These are phyloP conservation scores for Paecilomyces sp. DNA, from an alignment of 2,329 filamentous ascomycete species.

Conservation along the genomic window DNA sequence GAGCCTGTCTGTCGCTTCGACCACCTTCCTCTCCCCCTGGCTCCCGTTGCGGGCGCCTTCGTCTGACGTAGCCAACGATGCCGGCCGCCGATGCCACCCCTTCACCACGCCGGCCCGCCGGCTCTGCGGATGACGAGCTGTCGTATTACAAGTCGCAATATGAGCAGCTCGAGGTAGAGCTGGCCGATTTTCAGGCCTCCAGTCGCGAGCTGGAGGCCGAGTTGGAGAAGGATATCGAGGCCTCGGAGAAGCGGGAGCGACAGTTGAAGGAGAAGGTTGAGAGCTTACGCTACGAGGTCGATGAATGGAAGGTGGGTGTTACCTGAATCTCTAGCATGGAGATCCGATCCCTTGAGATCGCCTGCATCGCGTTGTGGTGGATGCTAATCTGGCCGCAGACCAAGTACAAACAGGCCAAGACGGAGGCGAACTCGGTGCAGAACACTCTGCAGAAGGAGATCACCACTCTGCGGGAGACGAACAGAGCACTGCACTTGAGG, in stretches of 20 bases:
- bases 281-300: conserved; percentile 75
- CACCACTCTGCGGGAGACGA: conserved; percentile 77
- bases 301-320: conserved; percentile 87
- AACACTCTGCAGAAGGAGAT: conserved; percentile 90
- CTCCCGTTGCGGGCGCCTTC: conserved; percentile 4
- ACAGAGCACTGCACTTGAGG: conserved; percentile 71
- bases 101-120: conserved; percentile 31
- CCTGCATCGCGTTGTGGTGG: not conserved
- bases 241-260: conserved; percentile 87
- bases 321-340: not conserved
- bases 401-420: conserved; percentile 93
- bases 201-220: conserved; percentile 92
- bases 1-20: not conserved
- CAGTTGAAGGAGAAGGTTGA: conserved; percentile 82
- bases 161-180: conserved; percentile 81
- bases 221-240: conserved; percentile 91
- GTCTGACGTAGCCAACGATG: conserved; percentile 20
- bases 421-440: conserved; percentile 77
- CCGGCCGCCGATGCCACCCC: conserved; percentile 29
- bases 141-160: conserved; percentile 96
- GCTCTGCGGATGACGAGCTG: conserved; percentile 62
- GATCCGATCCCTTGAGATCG: not conserved
- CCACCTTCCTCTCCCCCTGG: conserved; percentile 1
- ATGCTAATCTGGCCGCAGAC: conserved; percentile 46
- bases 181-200: conserved; percentile 88